Conservation (phyloP, 371 early-diverging fungal genomes). For the Mortierella sp. region DNA sequence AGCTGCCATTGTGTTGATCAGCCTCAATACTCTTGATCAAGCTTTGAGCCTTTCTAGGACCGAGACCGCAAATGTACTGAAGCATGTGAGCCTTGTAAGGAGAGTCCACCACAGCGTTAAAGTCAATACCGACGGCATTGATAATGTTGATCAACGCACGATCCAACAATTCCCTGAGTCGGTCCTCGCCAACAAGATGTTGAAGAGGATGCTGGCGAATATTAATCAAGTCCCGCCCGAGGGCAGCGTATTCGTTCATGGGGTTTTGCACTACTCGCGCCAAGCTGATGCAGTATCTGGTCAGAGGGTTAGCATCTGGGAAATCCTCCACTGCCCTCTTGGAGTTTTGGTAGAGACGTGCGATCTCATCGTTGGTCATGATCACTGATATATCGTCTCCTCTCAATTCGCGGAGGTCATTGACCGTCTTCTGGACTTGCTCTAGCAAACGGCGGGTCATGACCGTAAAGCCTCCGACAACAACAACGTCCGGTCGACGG, state of each 20-base stretch:
- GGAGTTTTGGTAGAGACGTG: slow-evolving; percentile 87
- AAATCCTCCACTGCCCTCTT: slow-evolving; percentile 82
- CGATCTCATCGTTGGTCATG: slow-evolving; percentile 89
- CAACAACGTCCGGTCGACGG: slow-evolving; percentile 83
- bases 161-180: slow-evolving; percentile 75
- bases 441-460: slow-evolving; percentile 80
- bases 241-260: slow-evolving; percentile 83
- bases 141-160: slow-evolving; percentile 92
- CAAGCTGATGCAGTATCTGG: slow-evolving; percentile 91
- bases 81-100: slow-evolving; percentile 80
- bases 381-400: slow-evolving; percentile 64
- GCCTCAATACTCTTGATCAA: slow-evolving; percentile 71
- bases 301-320: slow-evolving; percentile 71
- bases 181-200: slow-evolving; percentile 73
- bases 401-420: slow-evolving; percentile 62
- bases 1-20: slow-evolving; percentile 48
- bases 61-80: slow-evolving; percentile 94
- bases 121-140: slow-evolving; percentile 89
- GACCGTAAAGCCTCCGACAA: slow-evolving; percentile 85
- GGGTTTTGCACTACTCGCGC: slow-evolving; percentile 92
- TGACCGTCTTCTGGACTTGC: slow-evolving; percentile 70
- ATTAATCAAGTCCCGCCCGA: slow-evolving; percentile 79
- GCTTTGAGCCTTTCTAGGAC: slow-evolving; percentile 92
- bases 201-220: slow-evolving; percentile 86
- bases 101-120: slow-evolving; percentile 81